Percentiles rank a stretch among this genome's conserved stretches.
These are phyloP conservation scores for Peronospora tabacina DNA, from an alignment of 352 stramenopile genomes.

Conservation along the genomic window DNA sequence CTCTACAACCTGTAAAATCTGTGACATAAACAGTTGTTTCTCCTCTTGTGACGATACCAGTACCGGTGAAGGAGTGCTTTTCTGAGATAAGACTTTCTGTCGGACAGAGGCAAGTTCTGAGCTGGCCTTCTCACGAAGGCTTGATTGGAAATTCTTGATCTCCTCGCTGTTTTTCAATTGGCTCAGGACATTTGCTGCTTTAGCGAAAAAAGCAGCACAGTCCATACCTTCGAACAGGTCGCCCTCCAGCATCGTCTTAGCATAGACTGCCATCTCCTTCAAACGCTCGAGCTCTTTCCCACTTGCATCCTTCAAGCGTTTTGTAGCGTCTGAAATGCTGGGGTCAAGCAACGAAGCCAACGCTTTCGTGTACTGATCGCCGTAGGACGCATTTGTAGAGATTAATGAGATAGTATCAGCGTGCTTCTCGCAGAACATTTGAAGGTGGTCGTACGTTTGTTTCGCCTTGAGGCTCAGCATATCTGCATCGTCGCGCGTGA, in stretches of 20 bases:
- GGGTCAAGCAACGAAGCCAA: constrained; percentile 55
- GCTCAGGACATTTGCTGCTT: constrained; percentile 46
- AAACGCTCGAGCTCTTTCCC: constrained; percentile 50
- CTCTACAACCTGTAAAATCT: constrained; percentile 60
- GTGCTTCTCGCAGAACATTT: constrained; percentile 63
- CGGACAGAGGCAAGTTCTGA: constrained; percentile 33
- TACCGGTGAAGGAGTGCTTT: constrained; percentile 8
- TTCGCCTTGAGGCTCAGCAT: constrained; percentile 45
- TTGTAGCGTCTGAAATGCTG: constrained; percentile 47
- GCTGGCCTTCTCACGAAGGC: constrained; percentile 37
- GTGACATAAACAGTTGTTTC: constrained; percentile 48
- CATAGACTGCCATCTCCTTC: constrained; percentile 37
- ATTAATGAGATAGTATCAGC: constrained; percentile 66
- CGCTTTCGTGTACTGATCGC: constrained; percentile 55
- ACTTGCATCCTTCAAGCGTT: constrained; percentile 41
- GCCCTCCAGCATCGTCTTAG: constrained; percentile 56
- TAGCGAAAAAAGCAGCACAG: constrained; percentile 51
- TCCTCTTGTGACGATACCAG: constrained; percentile 19
- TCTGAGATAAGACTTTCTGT: constrained; percentile 13
- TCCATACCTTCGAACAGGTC: constrained; percentile 61
- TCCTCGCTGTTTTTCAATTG: constrained; percentile 57
- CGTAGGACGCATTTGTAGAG: constrained; percentile 60
- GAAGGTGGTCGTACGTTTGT: constrained; percentile 45
- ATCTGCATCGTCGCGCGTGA: constrained; percentile 50
- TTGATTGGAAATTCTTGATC: constrained; percentile 42